Base-by-base conservation (phyloP, 2,329 filamentous ascomycete species). In the Graphilbum sp. region DNA sequence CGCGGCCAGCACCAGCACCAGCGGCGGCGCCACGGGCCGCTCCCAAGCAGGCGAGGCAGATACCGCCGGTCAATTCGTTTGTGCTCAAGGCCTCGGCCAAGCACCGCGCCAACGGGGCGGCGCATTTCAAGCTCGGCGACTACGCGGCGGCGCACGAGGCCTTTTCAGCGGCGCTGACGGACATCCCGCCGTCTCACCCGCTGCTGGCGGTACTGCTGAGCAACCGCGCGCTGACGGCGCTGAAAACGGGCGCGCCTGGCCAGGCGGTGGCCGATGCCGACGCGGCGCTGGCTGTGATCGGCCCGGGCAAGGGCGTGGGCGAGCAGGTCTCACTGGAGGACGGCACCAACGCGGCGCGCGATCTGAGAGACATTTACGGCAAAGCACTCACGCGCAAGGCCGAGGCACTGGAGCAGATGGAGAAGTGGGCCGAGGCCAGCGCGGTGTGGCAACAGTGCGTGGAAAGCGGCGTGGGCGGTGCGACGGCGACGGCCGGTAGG, bases 341-440 rank as follows among this genome's bases (percentile, higher is more conserved):
- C 39, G 60, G 63, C n/a, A 60, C 60, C 31, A 69, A 75, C 25
- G 67, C 78, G 40, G 62, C 63, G 17, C 90, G 92, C 47, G 79
- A 88, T 35, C 93, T 98, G 83, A 80, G 75, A 45, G 87, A 94
- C 16, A 82, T 94, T 44, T 96, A 81, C 52, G 87, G 85, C 38
- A 98, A 96, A 57, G 88, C 88, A 0, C 62, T 96, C 23, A 88
- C 83, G 60, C 79, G 90, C 38, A 96, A 96, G 62, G 90, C 90
- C 1, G 90, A 98, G 59, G 90, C 86, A 1, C 66, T 96, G 8
- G 90, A 98, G 56, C 81, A 94, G 52, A 79, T 98, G 66, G 90
- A 98, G 60, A 84, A 80, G 53, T 98, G 88, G 88, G 60, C 63
- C 3, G 88, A 96, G 36, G 90, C 90, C 2, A 76, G 75, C 0